Percentiles rank a stretch among this genome's conserved stretches.
Evolutionary conservation across 1,284 basidiomycete species (phyloP).

Genomic region (Hymenochaete sp.): DNA sequence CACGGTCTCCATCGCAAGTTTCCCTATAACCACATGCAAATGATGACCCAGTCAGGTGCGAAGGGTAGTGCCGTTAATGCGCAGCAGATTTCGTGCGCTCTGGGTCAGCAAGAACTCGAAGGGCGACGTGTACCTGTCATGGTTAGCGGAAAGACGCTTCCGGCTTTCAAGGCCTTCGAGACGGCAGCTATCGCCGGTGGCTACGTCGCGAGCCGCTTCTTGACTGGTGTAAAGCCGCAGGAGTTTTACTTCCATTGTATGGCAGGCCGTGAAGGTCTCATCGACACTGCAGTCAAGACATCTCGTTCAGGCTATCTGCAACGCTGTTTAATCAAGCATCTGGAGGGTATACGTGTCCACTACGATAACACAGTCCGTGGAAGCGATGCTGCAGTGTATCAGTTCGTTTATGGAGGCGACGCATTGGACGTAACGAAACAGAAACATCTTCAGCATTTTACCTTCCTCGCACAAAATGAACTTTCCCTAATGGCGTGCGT

Average conservation of each 20-base stretch:
- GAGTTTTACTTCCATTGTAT: slow-evolving; percentile 99
- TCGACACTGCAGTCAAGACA: slow-evolving; percentile 99
- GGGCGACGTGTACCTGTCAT: slow-evolving; percentile 98
- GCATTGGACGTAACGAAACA: slow-evolving; percentile 95
- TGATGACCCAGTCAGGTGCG: slow-evolving; percentile 97
- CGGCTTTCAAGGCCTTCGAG: slow-evolving; percentile 96
- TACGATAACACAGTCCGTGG: slow-evolving; percentile 99
- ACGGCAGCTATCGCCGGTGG: slow-evolving; percentile 96
- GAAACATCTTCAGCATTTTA: slow-evolving; percentile 86
- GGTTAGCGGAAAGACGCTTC: slow-evolving; percentile 98
- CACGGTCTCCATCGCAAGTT: slow-evolving; percentile 84
- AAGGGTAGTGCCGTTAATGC: slow-evolving; percentile 98
- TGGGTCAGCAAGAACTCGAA: slow-evolving; percentile 97
- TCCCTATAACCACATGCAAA: slow-evolving; percentile 99
- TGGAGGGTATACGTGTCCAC: slow-evolving; percentile 93
- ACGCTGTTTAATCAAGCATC: slow-evolving; percentile 96
- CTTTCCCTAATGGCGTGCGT: slow-evolving; percentile 72
- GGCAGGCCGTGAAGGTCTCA: slow-evolving; percentile 98
- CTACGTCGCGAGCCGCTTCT: slow-evolving; percentile 99
- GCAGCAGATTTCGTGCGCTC: slow-evolving; percentile 92
- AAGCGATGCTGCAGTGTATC: slow-evolving; percentile 86
- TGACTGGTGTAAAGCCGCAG: slow-evolving; percentile 97
- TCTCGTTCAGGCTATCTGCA: slow-evolving; percentile 98
- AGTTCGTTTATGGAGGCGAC: slow-evolving; percentile 98
- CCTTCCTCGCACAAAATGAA: slow-evolving; percentile 89